Percentiles rank a stretch among this genome's conserved stretches.
Evolutionary conservation across 345 rosid genomes (phyloP).

Genomic region (Arabis hirsuta): DNA sequence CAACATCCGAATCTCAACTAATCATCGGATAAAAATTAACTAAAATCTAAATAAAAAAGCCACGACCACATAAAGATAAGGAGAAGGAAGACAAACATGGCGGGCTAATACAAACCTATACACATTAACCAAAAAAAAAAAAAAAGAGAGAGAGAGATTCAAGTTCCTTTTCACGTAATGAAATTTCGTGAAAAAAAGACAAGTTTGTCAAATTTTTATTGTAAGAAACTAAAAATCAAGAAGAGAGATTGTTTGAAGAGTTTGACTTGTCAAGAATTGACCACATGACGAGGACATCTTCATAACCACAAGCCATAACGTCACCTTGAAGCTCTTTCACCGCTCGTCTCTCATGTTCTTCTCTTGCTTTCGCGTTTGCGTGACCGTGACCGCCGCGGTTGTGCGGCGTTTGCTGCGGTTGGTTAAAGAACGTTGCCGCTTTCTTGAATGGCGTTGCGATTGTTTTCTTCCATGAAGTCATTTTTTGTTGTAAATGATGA

Average conservation of each 20-base stretch:
- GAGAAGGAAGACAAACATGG: constrained; percentile 32
- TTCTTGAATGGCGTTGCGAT: constrained; percentile 78
- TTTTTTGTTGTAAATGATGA: constrained; percentile 22
- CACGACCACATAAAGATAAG: constrained; percentile 36
- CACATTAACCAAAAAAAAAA: not conserved
- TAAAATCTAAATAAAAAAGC: constrained; percentile 29
- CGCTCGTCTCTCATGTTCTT: constrained; percentile 54
- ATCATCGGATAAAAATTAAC: constrained; percentile 31
- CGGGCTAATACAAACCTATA: constrained; percentile 42
- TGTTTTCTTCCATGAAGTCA: constrained; percentile 90
- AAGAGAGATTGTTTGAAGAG: constrained; percentile 57
- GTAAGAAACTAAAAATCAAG: constrained; percentile 39
- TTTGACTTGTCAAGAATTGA: constrained; percentile 93
- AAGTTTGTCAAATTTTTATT: not conserved
- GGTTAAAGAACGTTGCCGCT: constrained; percentile 81
- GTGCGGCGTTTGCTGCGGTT: constrained; percentile 49
- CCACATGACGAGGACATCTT: constrained; percentile 97
- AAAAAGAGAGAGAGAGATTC: constrained; percentile 1
- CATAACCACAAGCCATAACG: constrained; percentile 91
- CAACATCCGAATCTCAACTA: constrained; percentile 34
- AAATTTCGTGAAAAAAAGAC: not conserved
- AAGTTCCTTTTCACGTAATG: constrained; percentile 9
- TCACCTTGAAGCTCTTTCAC: constrained; percentile 79
- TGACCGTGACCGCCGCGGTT: constrained; percentile 27
- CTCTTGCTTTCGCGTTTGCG: constrained; percentile 40